Base-by-base conservation (phyloP, 179 eudicot species). In the Amaranthus tricolor region DNA sequence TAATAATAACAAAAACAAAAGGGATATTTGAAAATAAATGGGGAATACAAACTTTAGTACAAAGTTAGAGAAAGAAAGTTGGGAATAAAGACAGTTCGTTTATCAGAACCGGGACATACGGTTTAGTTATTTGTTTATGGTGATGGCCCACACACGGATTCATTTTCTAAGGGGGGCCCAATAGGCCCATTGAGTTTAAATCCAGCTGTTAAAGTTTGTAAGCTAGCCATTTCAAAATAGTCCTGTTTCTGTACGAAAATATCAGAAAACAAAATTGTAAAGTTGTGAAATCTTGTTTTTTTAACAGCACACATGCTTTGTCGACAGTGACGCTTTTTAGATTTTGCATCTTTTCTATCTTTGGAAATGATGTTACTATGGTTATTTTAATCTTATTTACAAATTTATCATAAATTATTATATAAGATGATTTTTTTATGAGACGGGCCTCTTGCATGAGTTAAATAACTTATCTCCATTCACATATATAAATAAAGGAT, bases 61-160 rank as follows among this genome's bases (percentile, higher is more conserved):
- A 31, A 31, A 31, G 40, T 31, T 31, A 31, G 40, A 12, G 69
- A 65, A 44, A 44, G 49, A 16, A n/a, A 44, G 68, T 11, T 6
- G 68, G 21, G 21, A 13, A 51, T 12, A 20, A 49, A 50, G 70
- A 74, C 77, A 44, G 62, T 13, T 51, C 65, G 71, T 58, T 50
- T 58, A 8, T 66, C 49, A 7, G 15, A 31, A 67, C 67, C 78
- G 67, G 67, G 78, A 75, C 59, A 67, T 75, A 59, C 64, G 72
- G 45, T 75, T 14, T 50, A 31, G 40, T 31, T 31, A 31, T 31
- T 31, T 67, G 71, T 67, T 50, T 17, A 20, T 49, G 58, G 13
- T 66, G 20, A 61, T 75, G 78, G 78, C 66, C 78, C 66, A 20
- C 71, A 24, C 43, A 17, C 10, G 21, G 73, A 67, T 20, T 20